Base-by-base conservation (phyloP, 2,329 filamentous ascomycete genomes). In the Arthrobotrys iridis region DNA sequence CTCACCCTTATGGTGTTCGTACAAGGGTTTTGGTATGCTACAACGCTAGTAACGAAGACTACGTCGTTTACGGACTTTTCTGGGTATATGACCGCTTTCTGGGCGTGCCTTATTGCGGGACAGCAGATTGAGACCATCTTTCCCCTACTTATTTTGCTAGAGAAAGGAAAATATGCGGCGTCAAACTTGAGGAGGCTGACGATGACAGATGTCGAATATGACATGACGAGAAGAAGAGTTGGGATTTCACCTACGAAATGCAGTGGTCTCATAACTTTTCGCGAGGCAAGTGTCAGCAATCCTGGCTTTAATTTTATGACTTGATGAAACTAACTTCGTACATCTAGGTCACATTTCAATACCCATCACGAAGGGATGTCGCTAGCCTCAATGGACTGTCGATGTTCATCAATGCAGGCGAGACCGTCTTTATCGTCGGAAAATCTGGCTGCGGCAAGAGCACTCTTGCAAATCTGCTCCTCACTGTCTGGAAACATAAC, bases 401-500 rank as follows among this genome's bases (percentile, higher is more conserved):
- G 0, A 86, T 97, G 75, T 87, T 85, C 77, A 94, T 98, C 68
- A 87, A 89, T 0, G 85, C 90, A 0, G 90, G 91, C 0, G 85
- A 91, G 76, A 88, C 90, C 2, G 92, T 89, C 0, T 97, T 95
- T 79, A 85, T 98, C 1, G 88, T 97, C 57, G 95, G 94, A 0
- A 87, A 86, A 79, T 97, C 93, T 79, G 95, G 95, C 0, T 97
- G 92, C 1, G 94, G 94, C 0, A 98, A 98, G 81, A 97, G 93
- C 78, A 98, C 94, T 0, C 80, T 98, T 0, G 89, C 90, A 0
- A 93, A 92, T 80, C 85, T 98, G 0, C 85, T 98, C 0, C 85
- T 93, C 58, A 88, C 89, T 10, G 91, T 96, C 78, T 97, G 97
- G 80, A 84, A 87, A 4, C 88, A 91, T 0, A 81, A 83, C 0